Evolutionary conservation across 2,329 filamentous ascomycete species (phyloP).

Genomic region (Fusarium armeniacum): DNA sequence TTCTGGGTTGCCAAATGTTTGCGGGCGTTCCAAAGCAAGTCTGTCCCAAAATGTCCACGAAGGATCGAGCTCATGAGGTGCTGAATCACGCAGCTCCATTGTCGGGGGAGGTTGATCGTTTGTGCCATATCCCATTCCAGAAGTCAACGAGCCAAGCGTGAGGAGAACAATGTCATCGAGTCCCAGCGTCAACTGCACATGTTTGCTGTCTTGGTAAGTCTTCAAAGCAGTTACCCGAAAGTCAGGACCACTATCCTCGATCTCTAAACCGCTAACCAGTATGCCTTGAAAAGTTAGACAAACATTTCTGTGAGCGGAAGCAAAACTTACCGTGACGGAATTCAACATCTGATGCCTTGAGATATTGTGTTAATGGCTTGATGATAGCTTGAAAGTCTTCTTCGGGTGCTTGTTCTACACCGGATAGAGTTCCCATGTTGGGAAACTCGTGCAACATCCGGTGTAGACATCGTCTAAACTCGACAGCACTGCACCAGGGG

Average conservation of each 20-base stretch:
- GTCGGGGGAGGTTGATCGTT: slow-evolving; percentile 44
- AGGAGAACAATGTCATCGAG: slow-evolving; percentile 41
- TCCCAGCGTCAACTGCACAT: slow-evolving; percentile 28
- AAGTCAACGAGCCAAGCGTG: slow-evolving; percentile 47
- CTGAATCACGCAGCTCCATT: slow-evolving; percentile 49
- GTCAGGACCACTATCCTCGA: slow-evolving; percentile 40
- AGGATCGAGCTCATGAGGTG: slow-evolving; percentile 46
- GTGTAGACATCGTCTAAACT: slow-evolving; percentile 48
- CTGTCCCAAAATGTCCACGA: slow-evolving; percentile 49
- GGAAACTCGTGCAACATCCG: slow-evolving; percentile 49
- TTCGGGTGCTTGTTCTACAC: slow-evolving; percentile 47
- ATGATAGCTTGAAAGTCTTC: slow-evolving; percentile 50
- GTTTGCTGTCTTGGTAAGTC: slow-evolving; percentile 39
- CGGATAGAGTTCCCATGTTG: slow-evolving; percentile 48
- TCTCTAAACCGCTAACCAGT: slow-evolving; percentile 46
- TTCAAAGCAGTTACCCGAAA: slow-evolving; percentile 43
- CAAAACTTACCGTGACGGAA: slow-evolving; percentile 45
- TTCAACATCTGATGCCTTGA: slow-evolving; percentile 49
- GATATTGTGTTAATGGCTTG: slow-evolving; percentile 46
- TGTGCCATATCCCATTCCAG: slow-evolving; percentile 48
- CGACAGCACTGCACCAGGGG: slow-evolving; percentile 50
- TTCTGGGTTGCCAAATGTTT: slow-evolving; percentile 46
- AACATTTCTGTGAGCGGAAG: neutral
- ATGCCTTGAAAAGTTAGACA: slow-evolving; percentile 42
- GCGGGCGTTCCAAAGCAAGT: slow-evolving; percentile 41